These are phyloP conservation scores for Castanospermum australe DNA, from an alignment of 306 rosid species.

Conservation along the genomic window DNA sequence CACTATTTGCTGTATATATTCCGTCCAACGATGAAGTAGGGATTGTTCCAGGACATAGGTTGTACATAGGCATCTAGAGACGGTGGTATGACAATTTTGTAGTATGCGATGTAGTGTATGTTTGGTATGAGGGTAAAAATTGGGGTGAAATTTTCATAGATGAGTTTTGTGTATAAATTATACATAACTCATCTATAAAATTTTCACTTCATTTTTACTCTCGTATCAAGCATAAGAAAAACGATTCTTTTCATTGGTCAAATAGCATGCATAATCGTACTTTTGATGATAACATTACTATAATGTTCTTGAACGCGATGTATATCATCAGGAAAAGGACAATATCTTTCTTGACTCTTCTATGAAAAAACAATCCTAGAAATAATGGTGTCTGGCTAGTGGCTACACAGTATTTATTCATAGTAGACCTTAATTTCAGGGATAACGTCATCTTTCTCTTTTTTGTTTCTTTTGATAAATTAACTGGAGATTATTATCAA, in stretches of 20 bases:
- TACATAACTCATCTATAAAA: too few species aligned
- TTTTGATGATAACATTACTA: not conserved
- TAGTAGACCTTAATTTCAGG: not conserved
- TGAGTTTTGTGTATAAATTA: too few species aligned
- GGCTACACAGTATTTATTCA: not conserved
- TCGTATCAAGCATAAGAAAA: too few species aligned
- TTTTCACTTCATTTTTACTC: too few species aligned
- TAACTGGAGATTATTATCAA: not conserved
- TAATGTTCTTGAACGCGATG: not conserved
- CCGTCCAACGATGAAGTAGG: conserved; percentile 26
- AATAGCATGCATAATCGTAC: conserved; percentile 28
- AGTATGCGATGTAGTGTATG: too few species aligned
- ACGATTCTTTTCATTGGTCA: conserved; percentile 22
- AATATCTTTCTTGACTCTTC: not conserved
- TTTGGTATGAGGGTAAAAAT: too few species aligned
- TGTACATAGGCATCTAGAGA: conserved; percentile 44
- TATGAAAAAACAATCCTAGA: not conserved
- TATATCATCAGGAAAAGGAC: not conserved
- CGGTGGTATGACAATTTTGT: conserved; percentile 29
- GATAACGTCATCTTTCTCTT: too few species aligned
- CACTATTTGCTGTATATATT: conserved; percentile 38
- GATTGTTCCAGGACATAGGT: conserved; percentile 38
- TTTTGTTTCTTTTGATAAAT: not conserved
- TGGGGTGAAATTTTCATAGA: too few species aligned
- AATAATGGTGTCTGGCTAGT: not conserved